Evolutionary conservation across 345 rosid species (phyloP), one percentile per base, ranked within the genome.

Genomic region (Gossypium australe): DNA sequence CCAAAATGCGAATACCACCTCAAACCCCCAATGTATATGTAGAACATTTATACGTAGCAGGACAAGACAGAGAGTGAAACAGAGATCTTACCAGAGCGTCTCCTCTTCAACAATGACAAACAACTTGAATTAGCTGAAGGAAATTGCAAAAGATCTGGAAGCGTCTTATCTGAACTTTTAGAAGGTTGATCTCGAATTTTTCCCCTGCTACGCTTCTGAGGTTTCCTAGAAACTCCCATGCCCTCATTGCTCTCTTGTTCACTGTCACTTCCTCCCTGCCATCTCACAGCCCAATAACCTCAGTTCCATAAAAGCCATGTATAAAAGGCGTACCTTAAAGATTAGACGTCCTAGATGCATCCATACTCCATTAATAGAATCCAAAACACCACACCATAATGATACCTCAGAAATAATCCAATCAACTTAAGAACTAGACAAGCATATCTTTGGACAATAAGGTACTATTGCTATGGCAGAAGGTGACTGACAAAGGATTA

Each of bases 231-330:
- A 58, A 87, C 78, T 58, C 76, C 85, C 29, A 49, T 56, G 49
- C 76, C 87, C 72, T 86, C 91, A 62, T 80, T 83, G 60, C 82
- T 82, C 82, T 88, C 94, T 82, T 87, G 86, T 77, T 91, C 97
- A 76, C 91, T 88, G 14, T 87, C 92, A 84, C 88, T 91, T 75
- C 91, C 89, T 76, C 86, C 97, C 88, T 89, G 86, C 81, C 73
- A 86, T 48, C 75, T 69, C 63, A 67, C 14, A 70, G 70, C n/a
- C 41, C 53, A 52, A 69, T 29, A 77, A 77, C 76, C 56, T 70
- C 58, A 77, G 62, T 72, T 73, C 25, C 62, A 76, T 49, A 53
- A 4, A 78, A 60, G 53, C n/a, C 67, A 20, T 61, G 20, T n/a
- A 12, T 11, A 13, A 64, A 18, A 43, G 11, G 25, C 14, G 2